Percentiles rank a stretch among this genome's conserved stretches.
Conservation (phyloP, 305 asterid genomes). For the Fraxinus latifolia region DNA sequence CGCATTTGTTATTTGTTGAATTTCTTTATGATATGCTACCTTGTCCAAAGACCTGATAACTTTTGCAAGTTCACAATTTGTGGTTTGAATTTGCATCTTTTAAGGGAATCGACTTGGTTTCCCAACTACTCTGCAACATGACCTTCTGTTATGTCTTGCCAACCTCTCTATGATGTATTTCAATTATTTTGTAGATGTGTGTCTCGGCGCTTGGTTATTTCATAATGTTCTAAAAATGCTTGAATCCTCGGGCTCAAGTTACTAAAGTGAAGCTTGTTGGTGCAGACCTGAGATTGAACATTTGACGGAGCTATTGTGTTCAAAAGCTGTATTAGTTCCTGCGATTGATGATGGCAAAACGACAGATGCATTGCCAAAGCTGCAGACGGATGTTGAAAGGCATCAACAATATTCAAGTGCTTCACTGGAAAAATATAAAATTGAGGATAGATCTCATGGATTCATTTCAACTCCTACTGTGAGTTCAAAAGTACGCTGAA, state of each 20-base stretch:
- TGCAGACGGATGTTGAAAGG: slow-evolving; percentile 29
- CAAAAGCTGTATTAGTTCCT: slow-evolving; percentile 54
- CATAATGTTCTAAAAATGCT: background rate
- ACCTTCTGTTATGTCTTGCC: background rate
- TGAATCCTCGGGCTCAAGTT: background rate
- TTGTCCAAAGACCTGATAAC: background rate
- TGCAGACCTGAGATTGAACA: slow-evolving; percentile 77
- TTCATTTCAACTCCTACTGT: slow-evolving; percentile 27
- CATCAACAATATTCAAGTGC: slow-evolving; percentile 33
- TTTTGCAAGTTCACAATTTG: background rate
- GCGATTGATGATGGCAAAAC: slow-evolving; percentile 8
- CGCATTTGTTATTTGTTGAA: background rate
- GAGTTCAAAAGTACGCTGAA: slow-evolving; percentile 45
- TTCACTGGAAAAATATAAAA: slow-evolving; percentile 35
- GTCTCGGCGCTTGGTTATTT: background rate
- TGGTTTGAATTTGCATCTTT: background rate
- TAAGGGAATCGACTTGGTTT: slow-evolving; percentile 6
- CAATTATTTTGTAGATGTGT: background rate
- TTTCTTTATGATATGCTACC: background rate
- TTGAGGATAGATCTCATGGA: slow-evolving; percentile 32
- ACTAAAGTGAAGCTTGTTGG: background rate
- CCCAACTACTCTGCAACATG: background rate
- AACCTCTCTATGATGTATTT: background rate
- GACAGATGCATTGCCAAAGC: slow-evolving; percentile 25
- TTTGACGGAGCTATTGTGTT: slow-evolving; percentile 65